Evolutionary conservation across 2,329 filamentous ascomycete species (phyloP), one percentile per base, ranked within the genome.

Genomic region (Zarea fungicola): DNA sequence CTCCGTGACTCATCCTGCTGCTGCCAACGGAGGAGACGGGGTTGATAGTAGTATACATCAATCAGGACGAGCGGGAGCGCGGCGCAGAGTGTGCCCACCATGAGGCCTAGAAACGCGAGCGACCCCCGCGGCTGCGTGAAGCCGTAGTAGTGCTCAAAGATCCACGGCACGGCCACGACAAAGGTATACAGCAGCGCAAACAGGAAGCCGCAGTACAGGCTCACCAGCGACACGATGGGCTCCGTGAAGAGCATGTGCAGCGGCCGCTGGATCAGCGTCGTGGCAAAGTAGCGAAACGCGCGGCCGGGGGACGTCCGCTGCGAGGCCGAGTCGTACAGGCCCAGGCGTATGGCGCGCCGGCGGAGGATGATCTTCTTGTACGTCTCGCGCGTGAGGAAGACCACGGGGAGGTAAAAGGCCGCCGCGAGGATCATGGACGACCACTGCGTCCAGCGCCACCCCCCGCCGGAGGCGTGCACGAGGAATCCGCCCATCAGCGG

Each of bases 191-290:
- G 65, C 5, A 78, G 77, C 41, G 76, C 71, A 59, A 80, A 80
- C 47, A 80, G 61, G 54, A 79, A 82, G 49, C 82, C 81, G 70
- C 84, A 78, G 68, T 87, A 88, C 22, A 87, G 69, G 31, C 77
- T 78, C 3, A 83, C 70, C 4, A 87, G 65, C 10, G 84, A 62
- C 22, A 88, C 84, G 57, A 88, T 88, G 2, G 85, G 85, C 60
- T 89, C 85, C 49, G 70, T 69, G 70, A 88, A 84, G 7, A 89
- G 74, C 45, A 89, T 73, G 39, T 84, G 69, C 81, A 84, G 85
- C 1, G 85, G 85, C 3, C 85, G 74, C 42, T 75, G 71, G 54
- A 80, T 76, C 50, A 75, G 61, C 53, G 73, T 74, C 46, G 77
- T 61, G 13, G 58, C 55, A 48, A 62, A 61, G 43, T 59, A 55